These are phyloP conservation scores for Parafenestella ontariensis DNA, from an alignment of 2,329 filamentous ascomycete genomes.

Conservation along the genomic window DNA sequence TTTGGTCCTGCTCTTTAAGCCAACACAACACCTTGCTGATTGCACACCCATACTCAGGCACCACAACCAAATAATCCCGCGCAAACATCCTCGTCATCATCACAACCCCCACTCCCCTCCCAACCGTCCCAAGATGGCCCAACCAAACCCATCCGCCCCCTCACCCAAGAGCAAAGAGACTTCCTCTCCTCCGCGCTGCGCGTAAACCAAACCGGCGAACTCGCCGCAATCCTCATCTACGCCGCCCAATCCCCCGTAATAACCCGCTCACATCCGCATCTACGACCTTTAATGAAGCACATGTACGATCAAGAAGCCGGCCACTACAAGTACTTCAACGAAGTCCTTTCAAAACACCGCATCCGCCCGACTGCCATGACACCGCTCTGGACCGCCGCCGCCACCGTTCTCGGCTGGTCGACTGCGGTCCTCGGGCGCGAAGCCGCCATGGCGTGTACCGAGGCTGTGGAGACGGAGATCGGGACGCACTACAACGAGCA, in stretches of 20 bases:
- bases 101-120: conserved; percentile 9
- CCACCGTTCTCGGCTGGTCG: conserved; percentile 83
- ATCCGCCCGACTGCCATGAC: conserved; percentile 93
- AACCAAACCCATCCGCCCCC: conserved; percentile 28
- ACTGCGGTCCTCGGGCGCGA: conserved; percentile 90
- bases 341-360: conserved; percentile 81
- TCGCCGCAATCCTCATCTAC: conserved; percentile 97
- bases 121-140: conserved; percentile 15
- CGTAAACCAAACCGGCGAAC: conserved; percentile 96
- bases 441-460: conserved; percentile 97
- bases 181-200: conserved; percentile 66
- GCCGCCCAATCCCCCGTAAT: conserved; percentile 85
- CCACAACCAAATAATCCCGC: neutral
- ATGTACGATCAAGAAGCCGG: conserved; percentile 97
- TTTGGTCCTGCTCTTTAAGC: neutral
- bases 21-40: neutral
- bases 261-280: conserved; percentile 79
- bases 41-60: neutral
- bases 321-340: conserved; percentile 86
- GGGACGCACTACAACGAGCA: conserved; percentile 95
- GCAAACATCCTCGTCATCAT: conserved; percentile 7
- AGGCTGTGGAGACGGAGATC: conserved; percentile 98
- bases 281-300: conserved; percentile 90
- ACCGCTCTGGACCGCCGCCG: conserved; percentile 83
- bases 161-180: conserved; percentile 40